These are phyloP conservation scores for Tetradesmus lagerheimii DNA, from an alignment of 139 green algal species.

Conservation along the genomic window DNA sequence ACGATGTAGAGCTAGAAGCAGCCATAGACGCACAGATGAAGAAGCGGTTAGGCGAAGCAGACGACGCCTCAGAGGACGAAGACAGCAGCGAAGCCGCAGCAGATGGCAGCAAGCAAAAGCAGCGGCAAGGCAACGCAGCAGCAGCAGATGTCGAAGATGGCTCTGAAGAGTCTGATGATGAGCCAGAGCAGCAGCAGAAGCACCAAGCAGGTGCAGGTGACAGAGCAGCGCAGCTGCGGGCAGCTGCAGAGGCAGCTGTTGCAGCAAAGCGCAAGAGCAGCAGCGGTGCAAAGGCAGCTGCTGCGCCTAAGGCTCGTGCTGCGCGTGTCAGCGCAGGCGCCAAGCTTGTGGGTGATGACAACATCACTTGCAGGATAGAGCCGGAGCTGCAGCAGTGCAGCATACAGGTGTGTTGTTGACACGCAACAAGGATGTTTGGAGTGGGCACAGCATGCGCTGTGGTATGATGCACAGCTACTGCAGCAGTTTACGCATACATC, in stretches of 20 bases:
- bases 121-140: background rate
- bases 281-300: background rate
- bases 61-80: constrained; percentile 58
- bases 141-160: background rate
- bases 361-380: background rate
- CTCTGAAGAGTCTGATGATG: background rate
- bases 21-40: constrained; percentile 54
- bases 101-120: background rate
- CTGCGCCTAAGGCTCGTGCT: background rate
- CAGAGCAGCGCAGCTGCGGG: background rate
- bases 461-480: no score
- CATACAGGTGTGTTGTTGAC: background rate
- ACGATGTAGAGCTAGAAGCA: constrained; percentile 74
- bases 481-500: no score
- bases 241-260: constrained; percentile 27
- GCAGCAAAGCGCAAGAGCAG: constrained; percentile 1
- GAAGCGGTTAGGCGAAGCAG: constrained; percentile 44
- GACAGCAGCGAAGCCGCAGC: background rate
- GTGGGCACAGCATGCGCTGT: no score
- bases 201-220: constrained; percentile 51
- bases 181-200: constrained; percentile 1
- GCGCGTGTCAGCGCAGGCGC: background rate
- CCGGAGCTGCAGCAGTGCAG: constrained; percentile 11
- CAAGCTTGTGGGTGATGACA: constrained; percentile 20
- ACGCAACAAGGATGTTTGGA: no score